Evolutionary conservation across 345 rosid genomes (phyloP).

Genomic region (Eucalyptus tenuipes): DNA sequence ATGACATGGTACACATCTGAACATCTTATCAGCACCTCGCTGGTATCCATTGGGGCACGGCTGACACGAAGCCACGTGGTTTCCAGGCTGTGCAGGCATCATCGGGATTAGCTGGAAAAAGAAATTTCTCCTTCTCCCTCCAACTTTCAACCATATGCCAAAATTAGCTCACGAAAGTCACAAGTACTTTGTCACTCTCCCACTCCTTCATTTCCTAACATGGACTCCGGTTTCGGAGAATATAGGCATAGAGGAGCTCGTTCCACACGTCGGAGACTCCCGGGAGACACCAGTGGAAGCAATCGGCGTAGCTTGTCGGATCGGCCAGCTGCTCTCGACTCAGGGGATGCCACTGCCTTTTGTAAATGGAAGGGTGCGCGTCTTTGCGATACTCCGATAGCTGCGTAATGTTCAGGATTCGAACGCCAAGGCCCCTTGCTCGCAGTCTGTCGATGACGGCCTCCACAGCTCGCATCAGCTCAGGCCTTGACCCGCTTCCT

Average conservation of each 20-base stretch:
- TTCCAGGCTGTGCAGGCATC: not conserved
- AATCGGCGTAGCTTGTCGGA: constrained; percentile 60
- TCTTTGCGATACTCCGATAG: constrained; percentile 68
- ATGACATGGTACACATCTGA: not conserved
- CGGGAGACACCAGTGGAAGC: constrained; percentile 26
- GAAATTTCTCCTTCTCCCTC: not conserved
- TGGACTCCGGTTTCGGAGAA: not conserved
- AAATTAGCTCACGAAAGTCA: not conserved
- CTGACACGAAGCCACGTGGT: not conserved
- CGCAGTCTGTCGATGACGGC: constrained; percentile 15
- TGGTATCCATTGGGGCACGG: not conserved
- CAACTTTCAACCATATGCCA: not conserved
- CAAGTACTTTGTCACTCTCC: not conserved
- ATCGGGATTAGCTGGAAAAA: not conserved
- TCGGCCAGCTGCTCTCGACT: constrained; percentile 28
- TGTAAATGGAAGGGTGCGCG: constrained; percentile 58
- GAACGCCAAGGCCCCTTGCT: constrained; percentile 30
- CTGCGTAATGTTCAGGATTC: constrained; percentile 59
- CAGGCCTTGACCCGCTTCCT: constrained; percentile 31
- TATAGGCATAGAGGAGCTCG: not conserved
- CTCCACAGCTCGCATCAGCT: constrained; percentile 38
- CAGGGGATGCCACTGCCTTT: constrained; percentile 61
- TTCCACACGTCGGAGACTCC: not conserved
- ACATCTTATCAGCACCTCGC: fast-evolving
- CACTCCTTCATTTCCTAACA: not conserved